Conservation (phyloP, 495 filamentous ascomycete species). For the Sphaerosporella brunnea region DNA sequence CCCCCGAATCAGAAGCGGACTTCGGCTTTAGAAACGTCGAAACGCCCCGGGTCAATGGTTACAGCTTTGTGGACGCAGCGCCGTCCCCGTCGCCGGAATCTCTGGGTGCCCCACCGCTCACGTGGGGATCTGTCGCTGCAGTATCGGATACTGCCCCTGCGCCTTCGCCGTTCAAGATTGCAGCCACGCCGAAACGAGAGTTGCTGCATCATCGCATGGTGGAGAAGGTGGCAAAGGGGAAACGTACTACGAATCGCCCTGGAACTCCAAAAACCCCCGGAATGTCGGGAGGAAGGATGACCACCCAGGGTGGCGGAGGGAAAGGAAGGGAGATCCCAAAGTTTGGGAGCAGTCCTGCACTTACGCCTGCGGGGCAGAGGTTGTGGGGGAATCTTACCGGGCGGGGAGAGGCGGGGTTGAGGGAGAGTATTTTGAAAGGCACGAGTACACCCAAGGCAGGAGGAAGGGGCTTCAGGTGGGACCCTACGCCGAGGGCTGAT, state of each 20-base stretch:
- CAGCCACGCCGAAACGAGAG: conserved; percentile 60
- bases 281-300: conserved; percentile 17
- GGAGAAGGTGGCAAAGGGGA: conserved; percentile 58
- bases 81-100: conserved; percentile 27
- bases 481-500: conserved; percentile 3
- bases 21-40: conserved; percentile 41
- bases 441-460: background rate
- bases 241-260: conserved; percentile 37
- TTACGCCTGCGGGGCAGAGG: conserved; percentile 69
- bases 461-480: conserved; percentile 9
- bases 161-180: conserved; percentile 59
- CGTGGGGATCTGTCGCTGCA: conserved; percentile 19
- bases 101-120: conserved; percentile 18
- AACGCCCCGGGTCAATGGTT: conserved; percentile 81
- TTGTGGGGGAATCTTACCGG: conserved; percentile 50
- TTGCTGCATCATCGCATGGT: conserved; percentile 80
- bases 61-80: conserved; percentile 83
- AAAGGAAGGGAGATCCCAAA: conserved; percentile 47
- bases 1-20: conserved; percentile 44
- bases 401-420: conserved; percentile 26
- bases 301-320: conserved; percentile 27
- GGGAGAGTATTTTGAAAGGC: conserved; percentile 27
- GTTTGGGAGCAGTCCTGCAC: conserved; percentile 56
- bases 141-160: conserved; percentile 13
- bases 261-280: conserved; percentile 26